Conservation (phyloP, 1,284 basidiomycete genomes). For the Boletus mariae region DNA sequence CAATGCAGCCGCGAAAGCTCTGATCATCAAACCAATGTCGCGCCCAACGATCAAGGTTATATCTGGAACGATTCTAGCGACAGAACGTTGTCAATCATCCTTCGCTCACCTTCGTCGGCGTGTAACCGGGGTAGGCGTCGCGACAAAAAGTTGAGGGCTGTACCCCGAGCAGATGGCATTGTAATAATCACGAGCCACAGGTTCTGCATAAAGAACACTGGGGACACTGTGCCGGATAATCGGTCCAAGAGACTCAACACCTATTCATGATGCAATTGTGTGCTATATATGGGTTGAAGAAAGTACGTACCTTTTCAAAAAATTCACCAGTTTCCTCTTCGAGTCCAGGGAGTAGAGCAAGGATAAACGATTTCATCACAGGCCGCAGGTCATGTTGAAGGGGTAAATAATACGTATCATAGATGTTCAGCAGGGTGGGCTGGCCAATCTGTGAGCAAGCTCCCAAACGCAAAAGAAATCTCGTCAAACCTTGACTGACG, state of each 20-base stretch:
- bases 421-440: constrained; percentile 84
- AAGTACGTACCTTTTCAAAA: constrained; percentile 78
- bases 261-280: constrained; percentile 38
- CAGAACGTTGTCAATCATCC: neutral
- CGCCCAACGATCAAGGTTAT: constrained; percentile 72
- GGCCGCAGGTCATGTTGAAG: constrained; percentile 81
- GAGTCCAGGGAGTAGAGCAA: constrained; percentile 89
- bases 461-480: neutral
- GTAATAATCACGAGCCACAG: constrained; percentile 93
- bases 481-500: constrained; percentile 76
- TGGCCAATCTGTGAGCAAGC: constrained; percentile 30
- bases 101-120: constrained; percentile 59
- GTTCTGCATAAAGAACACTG: constrained; percentile 91
- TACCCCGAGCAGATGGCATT: constrained; percentile 80
- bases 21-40: constrained; percentile 89
- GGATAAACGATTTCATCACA: constrained; percentile 89
- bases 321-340: constrained; percentile 97
- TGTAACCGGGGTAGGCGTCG: constrained; percentile 71
- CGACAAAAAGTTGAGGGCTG: constrained; percentile 84
- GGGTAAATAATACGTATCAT: constrained; percentile 88
- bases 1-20: constrained; percentile 85
- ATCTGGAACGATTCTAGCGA: constrained; percentile 42
- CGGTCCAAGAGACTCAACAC: constrained; percentile 82
- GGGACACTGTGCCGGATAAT: constrained; percentile 78
- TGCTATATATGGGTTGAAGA: neutral